A percentile compares a stretch with the other conserved stretches of the same genome.
phyloP scores from a whole-genome alignment of 495 filamentous ascomycete genomes.

The Melanomma pulvis-pyrius region DNA sequence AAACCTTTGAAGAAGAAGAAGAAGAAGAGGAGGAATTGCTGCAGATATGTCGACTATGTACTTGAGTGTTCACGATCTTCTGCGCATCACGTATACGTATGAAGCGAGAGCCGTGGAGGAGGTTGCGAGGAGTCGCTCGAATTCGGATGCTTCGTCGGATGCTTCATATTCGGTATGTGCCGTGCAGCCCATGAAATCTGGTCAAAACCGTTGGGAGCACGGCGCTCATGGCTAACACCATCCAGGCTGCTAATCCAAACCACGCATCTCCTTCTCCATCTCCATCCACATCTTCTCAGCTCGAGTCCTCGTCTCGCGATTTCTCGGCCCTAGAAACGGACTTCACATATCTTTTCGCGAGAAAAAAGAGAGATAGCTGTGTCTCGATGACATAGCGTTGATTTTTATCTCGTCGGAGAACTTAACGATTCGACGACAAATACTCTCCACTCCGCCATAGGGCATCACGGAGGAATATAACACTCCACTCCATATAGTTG shows the following conservation, averaged over 20 bases:
- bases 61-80: constrained; percentile 12
- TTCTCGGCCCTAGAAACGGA: constrained; percentile 15
- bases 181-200: not conserved
- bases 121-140: not conserved
- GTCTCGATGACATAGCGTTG: constrained; percentile 1
- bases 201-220: too few relatives aligned
- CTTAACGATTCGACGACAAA: too few relatives aligned
- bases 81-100: constrained; percentile 15
- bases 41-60: not conserved
- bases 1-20: not conserved
- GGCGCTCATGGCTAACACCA: too few relatives aligned
- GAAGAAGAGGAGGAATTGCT: too few relatives aligned
- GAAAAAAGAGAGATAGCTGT: constrained; percentile 9
- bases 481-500: too few relatives aligned
- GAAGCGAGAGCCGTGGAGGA: not conserved
- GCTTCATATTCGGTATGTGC: constrained; percentile 2
- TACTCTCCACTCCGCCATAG: too few relatives aligned
- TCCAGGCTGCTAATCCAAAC: not conserved
- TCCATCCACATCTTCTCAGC: not conserved
- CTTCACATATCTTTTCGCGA: constrained; percentile 6
- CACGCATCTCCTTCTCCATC: not conserved
- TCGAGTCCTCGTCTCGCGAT: too few relatives aligned
- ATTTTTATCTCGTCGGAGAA: too few relatives aligned
- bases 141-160: not conserved
- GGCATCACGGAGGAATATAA: too few relatives aligned